Conservation (phyloP, 176 grass and related monocot species). For the Hsuehochloa calcarea region DNA sequence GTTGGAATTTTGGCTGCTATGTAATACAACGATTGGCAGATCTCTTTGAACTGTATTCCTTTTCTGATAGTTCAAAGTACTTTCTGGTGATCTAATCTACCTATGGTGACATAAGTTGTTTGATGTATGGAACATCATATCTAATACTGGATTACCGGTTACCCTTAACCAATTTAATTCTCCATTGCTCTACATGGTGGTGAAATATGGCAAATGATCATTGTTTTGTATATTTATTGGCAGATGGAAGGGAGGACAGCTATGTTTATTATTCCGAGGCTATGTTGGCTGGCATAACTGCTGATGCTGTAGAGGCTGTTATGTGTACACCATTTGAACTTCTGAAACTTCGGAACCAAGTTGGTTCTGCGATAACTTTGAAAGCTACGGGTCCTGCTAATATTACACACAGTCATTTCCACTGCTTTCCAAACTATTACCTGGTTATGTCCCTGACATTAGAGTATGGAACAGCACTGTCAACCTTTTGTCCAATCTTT, state of each 20-base stretch:
- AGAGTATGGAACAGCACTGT: slow-evolving; percentile 64
- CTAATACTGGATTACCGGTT: not conserved
- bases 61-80: slow-evolving; percentile 22
- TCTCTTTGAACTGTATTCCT: slow-evolving; percentile 18
- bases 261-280: slow-evolving; percentile 82
- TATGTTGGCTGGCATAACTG: slow-evolving; percentile 74
- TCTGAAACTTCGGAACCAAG: slow-evolving; percentile 72
- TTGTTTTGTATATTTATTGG: slow-evolving; percentile 36
- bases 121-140: not conserved
- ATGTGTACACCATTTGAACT: slow-evolving; percentile 87
- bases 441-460: slow-evolving; percentile 60
- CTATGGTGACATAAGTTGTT: slow-evolving; percentile 6
- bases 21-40: not conserved
- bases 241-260: slow-evolving; percentile 84
- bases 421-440: slow-evolving; percentile 66
- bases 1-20: slow-evolving; percentile 3
- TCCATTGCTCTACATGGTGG: not conserved
- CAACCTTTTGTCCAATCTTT: slow-evolving; percentile 71
- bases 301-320: slow-evolving; percentile 68
- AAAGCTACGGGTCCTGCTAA: slow-evolving; percentile 33
- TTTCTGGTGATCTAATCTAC: not conserved
- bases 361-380: slow-evolving; percentile 56
- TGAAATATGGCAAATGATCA: slow-evolving; percentile 1
- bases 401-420: slow-evolving; percentile 45
- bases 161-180: not conserved